Conservation (phyloP, 495 filamentous ascomycete genomes). For the Letharia lupina region DNA sequence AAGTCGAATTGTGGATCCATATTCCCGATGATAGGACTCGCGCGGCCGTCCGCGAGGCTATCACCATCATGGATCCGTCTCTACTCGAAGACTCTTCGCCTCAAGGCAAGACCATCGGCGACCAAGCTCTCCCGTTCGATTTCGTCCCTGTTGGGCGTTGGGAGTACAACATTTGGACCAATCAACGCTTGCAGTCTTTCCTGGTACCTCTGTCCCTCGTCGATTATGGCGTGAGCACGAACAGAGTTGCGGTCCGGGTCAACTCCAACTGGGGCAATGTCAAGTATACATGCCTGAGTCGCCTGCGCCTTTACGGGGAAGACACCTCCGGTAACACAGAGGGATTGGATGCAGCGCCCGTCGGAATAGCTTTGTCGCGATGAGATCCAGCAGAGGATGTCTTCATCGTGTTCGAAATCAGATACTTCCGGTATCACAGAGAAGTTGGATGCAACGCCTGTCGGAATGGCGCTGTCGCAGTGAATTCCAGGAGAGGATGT, state of each 20-base stretch:
- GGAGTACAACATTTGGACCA: slow-evolving; percentile 35
- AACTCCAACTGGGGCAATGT: slow-evolving; percentile 41
- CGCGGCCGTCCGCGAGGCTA: not conserved
- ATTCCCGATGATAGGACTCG: slow-evolving; percentile 14
- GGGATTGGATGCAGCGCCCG: not conserved
- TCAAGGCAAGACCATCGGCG: slow-evolving; percentile 3
- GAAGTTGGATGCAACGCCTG: too few relatives aligned
- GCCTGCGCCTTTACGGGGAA: slow-evolving; percentile 38
- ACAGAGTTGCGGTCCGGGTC: slow-evolving; percentile 38
- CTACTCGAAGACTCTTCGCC: slow-evolving; percentile 12
- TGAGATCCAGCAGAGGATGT: not conserved
- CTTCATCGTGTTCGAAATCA: not conserved
- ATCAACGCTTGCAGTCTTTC: slow-evolving; percentile 34
- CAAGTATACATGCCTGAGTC: slow-evolving; percentile 41
- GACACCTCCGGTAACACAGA: slow-evolving; percentile 12
- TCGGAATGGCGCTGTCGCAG: too few relatives aligned
- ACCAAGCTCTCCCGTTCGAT: slow-evolving; percentile 12
- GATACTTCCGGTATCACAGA: not conserved
- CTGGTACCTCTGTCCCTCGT: slow-evolving; percentile 34
- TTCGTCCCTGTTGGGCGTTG: slow-evolving; percentile 37
- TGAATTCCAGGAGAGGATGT: too few relatives aligned
- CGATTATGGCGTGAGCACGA: slow-evolving; percentile 29
- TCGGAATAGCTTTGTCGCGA: not conserved
- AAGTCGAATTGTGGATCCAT: slow-evolving; percentile 41
- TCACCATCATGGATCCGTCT: not conserved